A percentile compares a stretch with the other conserved stretches of the same genome.
Conservation (phyloP, 2,329 filamentous ascomycete species). For the Hypocrella siamensis region DNA sequence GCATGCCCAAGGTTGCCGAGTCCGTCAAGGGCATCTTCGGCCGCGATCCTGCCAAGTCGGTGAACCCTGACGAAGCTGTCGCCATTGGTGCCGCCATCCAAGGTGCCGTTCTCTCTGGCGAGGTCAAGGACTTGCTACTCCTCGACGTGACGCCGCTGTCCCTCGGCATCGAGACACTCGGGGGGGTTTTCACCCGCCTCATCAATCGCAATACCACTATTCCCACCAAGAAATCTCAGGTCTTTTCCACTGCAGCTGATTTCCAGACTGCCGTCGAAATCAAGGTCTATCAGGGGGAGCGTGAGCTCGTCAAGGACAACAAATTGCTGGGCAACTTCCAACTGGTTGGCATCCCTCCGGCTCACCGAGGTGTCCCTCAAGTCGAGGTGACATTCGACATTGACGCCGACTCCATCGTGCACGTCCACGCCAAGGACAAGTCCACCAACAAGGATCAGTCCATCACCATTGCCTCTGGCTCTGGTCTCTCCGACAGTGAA, state of each 20-base stretch:
- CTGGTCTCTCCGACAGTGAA: conserved; percentile 85
- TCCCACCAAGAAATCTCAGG: conserved; percentile 97
- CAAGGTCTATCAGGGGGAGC: conserved; percentile 99
- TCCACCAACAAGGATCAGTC: conserved; percentile 99
- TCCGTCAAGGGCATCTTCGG: conserved; percentile 95
- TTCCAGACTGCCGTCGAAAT: conserved; percentile 99
- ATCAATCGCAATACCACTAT: conserved; percentile 99
- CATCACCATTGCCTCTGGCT: conserved; percentile 96
- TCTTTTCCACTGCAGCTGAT: conserved; percentile 93
- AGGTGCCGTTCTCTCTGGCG: conserved; percentile 89
- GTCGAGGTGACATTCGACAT: conserved; percentile 98
- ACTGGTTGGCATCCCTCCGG: conserved; percentile 90
- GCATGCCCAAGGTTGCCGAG: conserved; percentile 96
- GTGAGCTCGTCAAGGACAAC: conserved; percentile 97
- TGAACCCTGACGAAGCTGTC: conserved; percentile 97
- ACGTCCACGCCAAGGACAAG: conserved; percentile 98
- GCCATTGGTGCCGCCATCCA: conserved; percentile 95
- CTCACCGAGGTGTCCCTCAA: conserved; percentile 90
- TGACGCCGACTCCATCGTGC: conserved; percentile 92
- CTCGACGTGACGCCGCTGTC: conserved; percentile 93
- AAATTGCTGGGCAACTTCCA: conserved; percentile 99
- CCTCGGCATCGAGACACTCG: conserved; percentile 95
- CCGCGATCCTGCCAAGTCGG: conserved; percentile 90
- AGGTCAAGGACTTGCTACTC: conserved; percentile 89
- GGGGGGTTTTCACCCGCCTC: conserved; percentile 92